These are phyloP conservation scores for Myochromella boudieri DNA, from an alignment of 768 basidiomycete species.

Conservation along the genomic window DNA sequence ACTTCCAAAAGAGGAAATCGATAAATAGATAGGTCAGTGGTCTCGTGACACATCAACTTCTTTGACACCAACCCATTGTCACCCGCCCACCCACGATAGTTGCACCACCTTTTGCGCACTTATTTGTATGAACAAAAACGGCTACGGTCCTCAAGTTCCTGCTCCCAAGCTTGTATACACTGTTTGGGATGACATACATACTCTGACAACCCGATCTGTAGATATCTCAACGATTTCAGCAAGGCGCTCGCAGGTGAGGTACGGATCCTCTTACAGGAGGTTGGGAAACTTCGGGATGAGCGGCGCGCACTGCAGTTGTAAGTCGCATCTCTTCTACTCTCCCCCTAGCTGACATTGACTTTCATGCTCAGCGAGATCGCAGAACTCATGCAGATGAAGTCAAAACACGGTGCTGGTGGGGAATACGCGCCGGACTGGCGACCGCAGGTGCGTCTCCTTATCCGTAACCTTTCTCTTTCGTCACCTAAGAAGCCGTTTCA, in stretches of 20 bases:
- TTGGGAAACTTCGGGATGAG: constrained; percentile 79
- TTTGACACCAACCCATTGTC: no score
- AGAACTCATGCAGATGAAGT: constrained; percentile 78
- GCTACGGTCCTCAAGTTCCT: constrained; percentile 19
- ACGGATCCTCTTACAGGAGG: constrained; percentile 73
- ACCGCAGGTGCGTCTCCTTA: constrained; percentile 45
- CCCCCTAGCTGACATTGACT: neutral
- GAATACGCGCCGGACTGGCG: constrained; percentile 78
- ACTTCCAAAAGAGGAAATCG: no score
- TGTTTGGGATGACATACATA: neutral
- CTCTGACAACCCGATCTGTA: constrained; percentile 13
- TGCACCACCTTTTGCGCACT: no score
- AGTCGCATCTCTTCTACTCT: constrained; percentile 28
- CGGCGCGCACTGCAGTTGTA: constrained; percentile 74
- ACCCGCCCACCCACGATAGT: no score
- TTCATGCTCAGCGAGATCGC: constrained; percentile 66
- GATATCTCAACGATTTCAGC: constrained; percentile 82
- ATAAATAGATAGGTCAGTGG: no score
- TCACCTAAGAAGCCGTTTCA: constrained; percentile 2
- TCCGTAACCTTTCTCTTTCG: constrained; percentile 9
- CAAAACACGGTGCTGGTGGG: constrained; percentile 79
- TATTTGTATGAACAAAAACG: constrained; percentile 20
- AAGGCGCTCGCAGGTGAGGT: constrained; percentile 81
- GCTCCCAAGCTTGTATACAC: constrained; percentile 3
- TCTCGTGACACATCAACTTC: no score